A percentile compares a stretch with the other conserved stretches of the same genome.
phyloP scores from a whole-genome alignment of 371 early-diverging fungal genomes.

The Encephalitozoon hellem region DNA sequence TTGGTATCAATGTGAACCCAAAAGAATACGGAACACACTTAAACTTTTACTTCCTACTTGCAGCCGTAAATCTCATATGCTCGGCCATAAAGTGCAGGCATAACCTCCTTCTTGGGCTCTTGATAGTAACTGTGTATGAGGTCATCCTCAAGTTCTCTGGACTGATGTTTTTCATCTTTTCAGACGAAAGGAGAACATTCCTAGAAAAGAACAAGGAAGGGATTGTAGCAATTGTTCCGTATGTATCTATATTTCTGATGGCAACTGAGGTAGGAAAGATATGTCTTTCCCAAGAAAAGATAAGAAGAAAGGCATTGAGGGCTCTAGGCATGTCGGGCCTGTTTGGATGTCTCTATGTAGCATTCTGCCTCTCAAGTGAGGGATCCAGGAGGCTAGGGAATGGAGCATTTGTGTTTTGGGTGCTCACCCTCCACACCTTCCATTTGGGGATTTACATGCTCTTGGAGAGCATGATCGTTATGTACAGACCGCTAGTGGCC shows the following conservation, averaged over 20 bases:
- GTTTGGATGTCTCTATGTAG: constrained; percentile 15
- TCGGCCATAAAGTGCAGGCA: not conserved
- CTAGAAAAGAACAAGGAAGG: constrained; percentile 56
- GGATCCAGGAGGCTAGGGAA: constrained; percentile 47
- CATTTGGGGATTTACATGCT: constrained; percentile 32
- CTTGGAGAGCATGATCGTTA: constrained; percentile 3
- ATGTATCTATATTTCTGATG: constrained; percentile 48
- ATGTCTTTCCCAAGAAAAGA: constrained; percentile 6
- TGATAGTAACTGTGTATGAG: constrained; percentile 28
- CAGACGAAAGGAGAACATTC: constrained; percentile 26
- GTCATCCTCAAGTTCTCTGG: not conserved
- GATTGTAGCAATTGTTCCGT: constrained; percentile 45
- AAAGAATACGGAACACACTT: constrained; percentile 58
- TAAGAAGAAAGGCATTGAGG: not conserved
- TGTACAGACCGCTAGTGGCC: not conserved
- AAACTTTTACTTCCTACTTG: constrained; percentile 60
- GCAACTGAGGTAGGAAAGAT: constrained; percentile 41
- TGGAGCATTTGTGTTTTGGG: constrained; percentile 22
- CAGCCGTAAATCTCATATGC: constrained; percentile 24
- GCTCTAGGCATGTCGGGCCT: not conserved
- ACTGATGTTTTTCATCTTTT: not conserved
- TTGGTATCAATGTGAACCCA: constrained; percentile 51
- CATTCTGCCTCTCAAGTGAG: not conserved
- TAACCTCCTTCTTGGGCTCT: not conserved
- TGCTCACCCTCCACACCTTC: constrained; percentile 29